Percentiles rank a stretch among this genome's conserved stretches.
Conservation (phyloP, 2,329 filamentous ascomycete species). For the Pyrenochaeta sp. region DNA sequence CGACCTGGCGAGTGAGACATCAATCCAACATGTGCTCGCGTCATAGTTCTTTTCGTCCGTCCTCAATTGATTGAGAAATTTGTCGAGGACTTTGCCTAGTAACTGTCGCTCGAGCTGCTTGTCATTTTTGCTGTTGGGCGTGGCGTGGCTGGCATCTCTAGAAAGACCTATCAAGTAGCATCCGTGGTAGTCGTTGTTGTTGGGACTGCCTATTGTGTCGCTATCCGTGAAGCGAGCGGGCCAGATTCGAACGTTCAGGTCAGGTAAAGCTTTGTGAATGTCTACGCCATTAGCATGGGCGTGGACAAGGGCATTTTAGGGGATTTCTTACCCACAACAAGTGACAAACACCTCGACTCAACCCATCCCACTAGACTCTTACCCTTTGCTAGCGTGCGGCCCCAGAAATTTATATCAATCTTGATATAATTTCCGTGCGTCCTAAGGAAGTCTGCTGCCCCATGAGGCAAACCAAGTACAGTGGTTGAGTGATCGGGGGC, state of each 20-base stretch:
- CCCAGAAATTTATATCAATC: slow-evolving; percentile 73
- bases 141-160: slow-evolving; percentile 9
- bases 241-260: slow-evolving; percentile 67
- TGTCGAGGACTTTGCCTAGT: slow-evolving; percentile 50
- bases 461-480: not conserved
- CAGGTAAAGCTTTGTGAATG: slow-evolving; percentile 62
- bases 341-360: slow-evolving; percentile 66
- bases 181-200: slow-evolving; percentile 62
- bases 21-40: slow-evolving; percentile 44
- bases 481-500: not conserved
- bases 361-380: slow-evolving; percentile 69
- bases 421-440: slow-evolving; percentile 65
- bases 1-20: slow-evolving; percentile 40
- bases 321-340: slow-evolving; percentile 64
- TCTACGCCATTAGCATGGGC: slow-evolving; percentile 52
- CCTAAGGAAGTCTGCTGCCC: slow-evolving; percentile 58
- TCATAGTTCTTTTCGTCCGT: slow-evolving; percentile 49
- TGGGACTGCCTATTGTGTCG: slow-evolving; percentile 14
- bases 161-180: slow-evolving; percentile 69
- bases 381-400: slow-evolving; percentile 63
- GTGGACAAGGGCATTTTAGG: not conserved
- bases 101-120: slow-evolving; percentile 54
- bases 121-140: slow-evolving; percentile 43
- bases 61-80: slow-evolving; percentile 47
- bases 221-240: slow-evolving; percentile 63